Evolutionary conservation across 2,329 filamentous ascomycete species (phyloP).

Genomic region (Calonectria pteridis): DNA sequence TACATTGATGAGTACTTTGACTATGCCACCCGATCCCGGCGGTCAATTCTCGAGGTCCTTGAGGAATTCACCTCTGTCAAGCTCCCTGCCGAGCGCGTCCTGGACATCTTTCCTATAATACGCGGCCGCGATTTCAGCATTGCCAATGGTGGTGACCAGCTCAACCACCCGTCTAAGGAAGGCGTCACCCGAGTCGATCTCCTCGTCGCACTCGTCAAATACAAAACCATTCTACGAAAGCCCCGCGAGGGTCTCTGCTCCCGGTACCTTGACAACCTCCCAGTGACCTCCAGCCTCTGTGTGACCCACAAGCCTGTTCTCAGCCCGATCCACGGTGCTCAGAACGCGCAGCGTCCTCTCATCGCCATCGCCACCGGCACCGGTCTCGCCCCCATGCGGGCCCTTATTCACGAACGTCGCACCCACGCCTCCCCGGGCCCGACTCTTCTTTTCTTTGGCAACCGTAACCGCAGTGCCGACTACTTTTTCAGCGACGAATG

Average conservation of each 20-base stretch:
- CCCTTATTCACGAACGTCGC: constrained; percentile 81
- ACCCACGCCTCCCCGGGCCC: constrained; percentile 47
- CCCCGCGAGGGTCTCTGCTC: constrained; percentile 91
- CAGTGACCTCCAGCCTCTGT: constrained; percentile 67
- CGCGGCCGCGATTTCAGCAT: constrained; percentile 96
- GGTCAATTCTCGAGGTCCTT: constrained; percentile 92
- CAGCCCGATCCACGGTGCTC: constrained; percentile 55
- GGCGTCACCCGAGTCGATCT: constrained; percentile 72
- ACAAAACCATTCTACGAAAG: constrained; percentile 87
- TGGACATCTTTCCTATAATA: constrained; percentile 82
- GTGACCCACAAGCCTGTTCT: constrained; percentile 69
- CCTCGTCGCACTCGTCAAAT: constrained; percentile 89
- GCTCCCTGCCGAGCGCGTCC: constrained; percentile 79
- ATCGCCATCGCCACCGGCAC: constrained; percentile 88
- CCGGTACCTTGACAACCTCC: constrained; percentile 80
- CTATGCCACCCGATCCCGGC: constrained; percentile 90
- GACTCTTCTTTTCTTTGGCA: constrained; percentile 84
- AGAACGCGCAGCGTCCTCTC: constrained; percentile 65
- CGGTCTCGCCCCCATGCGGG: constrained; percentile 86
- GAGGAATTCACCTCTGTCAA: constrained; percentile 89
- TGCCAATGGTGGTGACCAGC: constrained; percentile 74
- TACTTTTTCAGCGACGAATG: constrained; percentile 88
- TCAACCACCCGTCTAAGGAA: constrained; percentile 44
- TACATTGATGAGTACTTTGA: constrained; percentile 94
- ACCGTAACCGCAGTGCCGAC: constrained; percentile 79